These are phyloP conservation scores for Pseudocercospora musae DNA, from an alignment of 2,329 filamentous ascomycete species.

Conservation along the genomic window DNA sequence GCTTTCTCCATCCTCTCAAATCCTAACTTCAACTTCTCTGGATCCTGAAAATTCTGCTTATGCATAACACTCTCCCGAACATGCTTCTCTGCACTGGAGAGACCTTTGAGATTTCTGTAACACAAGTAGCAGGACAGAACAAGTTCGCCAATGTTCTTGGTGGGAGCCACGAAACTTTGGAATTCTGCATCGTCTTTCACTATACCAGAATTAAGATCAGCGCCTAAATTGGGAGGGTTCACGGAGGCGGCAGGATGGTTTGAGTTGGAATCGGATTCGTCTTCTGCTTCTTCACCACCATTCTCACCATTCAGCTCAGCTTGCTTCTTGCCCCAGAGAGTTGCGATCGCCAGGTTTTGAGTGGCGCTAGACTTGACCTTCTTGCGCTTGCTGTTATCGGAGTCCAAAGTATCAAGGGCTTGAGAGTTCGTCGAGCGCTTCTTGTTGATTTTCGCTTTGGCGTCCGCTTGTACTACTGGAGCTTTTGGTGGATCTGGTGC, in stretches of 20 bases:
- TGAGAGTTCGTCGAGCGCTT: conserved; percentile 16
- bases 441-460: conserved; percentile 11
- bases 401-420: conserved; percentile 9
- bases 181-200: background rate
- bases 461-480: background rate
- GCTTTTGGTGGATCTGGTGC: conserved; percentile 15
- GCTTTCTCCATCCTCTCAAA: conserved; percentile 21
- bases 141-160: conserved; percentile 9
- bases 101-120: conserved; percentile 16
- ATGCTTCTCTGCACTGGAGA: conserved; percentile 50
- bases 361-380: conserved; percentile 51
- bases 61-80: conserved; percentile 59
- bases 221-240: conserved; percentile 7
- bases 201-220: conserved; percentile 11
- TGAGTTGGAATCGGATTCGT: conserved; percentile 12
- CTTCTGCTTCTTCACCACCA: conserved; percentile 9
- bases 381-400: conserved; percentile 48
- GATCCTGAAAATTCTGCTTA: conserved; percentile 53
- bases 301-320: conserved; percentile 26
- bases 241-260: background rate
- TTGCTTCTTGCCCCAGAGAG: conserved; percentile 29
- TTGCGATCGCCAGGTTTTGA: conserved; percentile 19
- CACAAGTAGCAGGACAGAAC: conserved; percentile 29
- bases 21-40: conserved; percentile 40
- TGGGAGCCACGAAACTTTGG: conserved; percentile 12